These are phyloP conservation scores for Neurospora discreta DNA, from an alignment of 495 filamentous ascomycete species.

Conservation along the genomic window DNA sequence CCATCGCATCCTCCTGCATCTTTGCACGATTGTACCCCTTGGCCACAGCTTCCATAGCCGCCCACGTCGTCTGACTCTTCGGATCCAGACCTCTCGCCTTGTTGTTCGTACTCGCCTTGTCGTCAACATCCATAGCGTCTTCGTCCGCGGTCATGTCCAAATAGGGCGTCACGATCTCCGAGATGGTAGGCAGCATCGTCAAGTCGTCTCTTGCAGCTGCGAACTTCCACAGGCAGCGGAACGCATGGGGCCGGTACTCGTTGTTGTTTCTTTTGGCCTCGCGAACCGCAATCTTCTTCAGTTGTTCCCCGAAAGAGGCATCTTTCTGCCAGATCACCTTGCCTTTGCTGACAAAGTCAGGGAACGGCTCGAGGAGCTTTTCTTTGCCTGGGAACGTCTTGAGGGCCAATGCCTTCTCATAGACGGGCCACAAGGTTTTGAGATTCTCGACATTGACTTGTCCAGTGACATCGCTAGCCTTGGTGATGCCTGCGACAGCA, in stretches of 20 bases:
- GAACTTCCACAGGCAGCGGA: slow-evolving; percentile 62
- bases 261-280: slow-evolving; percentile 88
- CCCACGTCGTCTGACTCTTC: slow-evolving; percentile 23
- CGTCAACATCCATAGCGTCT: slow-evolving; percentile 53
- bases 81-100: slow-evolving; percentile 23
- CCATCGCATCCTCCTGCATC: slow-evolving; percentile 22
- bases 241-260: slow-evolving; percentile 63
- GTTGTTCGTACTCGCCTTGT: slow-evolving; percentile 13
- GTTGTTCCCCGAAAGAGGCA: slow-evolving; percentile 27
- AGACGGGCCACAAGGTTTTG: slow-evolving; percentile 62
- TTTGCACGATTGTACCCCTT: slow-evolving; percentile 30
- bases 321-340: slow-evolving; percentile 47
- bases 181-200: slow-evolving; percentile 58
- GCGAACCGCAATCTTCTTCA: slow-evolving; percentile 57
- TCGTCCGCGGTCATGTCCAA: slow-evolving; percentile 44
- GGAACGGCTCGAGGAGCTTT: slow-evolving; percentile 73
- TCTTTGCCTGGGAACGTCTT: slow-evolving; percentile 96
- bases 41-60: slow-evolving; percentile 29
- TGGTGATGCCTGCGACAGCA: slow-evolving; percentile 49
- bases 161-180: slow-evolving; percentile 46
- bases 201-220: slow-evolving; percentile 49
- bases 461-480: slow-evolving; percentile 24
- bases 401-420: slow-evolving; percentile 68
- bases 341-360: slow-evolving; percentile 56
- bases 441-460: slow-evolving; percentile 47